phyloP scores from a whole-genome alignment of 352 stramenopile genomes.

The Hyphochytrium catenoides region DNA sequence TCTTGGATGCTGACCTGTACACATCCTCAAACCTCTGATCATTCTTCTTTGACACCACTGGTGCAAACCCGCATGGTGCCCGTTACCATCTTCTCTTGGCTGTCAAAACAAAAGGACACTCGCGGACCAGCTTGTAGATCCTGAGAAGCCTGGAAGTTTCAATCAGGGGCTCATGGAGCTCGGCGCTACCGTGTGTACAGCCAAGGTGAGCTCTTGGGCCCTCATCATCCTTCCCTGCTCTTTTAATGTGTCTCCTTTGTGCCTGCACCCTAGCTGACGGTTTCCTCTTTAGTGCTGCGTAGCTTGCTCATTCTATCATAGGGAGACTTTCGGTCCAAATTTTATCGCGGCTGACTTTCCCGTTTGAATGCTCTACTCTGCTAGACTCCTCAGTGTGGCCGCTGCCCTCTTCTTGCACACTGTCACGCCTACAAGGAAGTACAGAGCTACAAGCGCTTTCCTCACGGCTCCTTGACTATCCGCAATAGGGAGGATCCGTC shows the following conservation, averaged over 20 bases:
- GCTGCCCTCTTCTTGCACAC: conserved; percentile 27
- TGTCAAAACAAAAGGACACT: too few relatives aligned
- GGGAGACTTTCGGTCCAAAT: too few relatives aligned
- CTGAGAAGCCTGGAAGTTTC: conserved; percentile 55
- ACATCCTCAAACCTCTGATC: too few relatives aligned
- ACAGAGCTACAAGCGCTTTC: too few relatives aligned
- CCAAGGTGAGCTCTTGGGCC: conserved; percentile 11
- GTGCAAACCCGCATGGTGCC: too few relatives aligned
- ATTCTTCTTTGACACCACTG: too few relatives aligned
- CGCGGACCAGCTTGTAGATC: conserved; percentile 29
- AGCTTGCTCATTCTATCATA: neutral
- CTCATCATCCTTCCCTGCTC: conserved; percentile 11
- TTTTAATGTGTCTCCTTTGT: neutral
- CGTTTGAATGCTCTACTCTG: conserved; percentile 53
- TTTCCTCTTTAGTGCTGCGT: conserved; percentile 1
- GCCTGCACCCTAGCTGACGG: neutral
- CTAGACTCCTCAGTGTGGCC: conserved; percentile 36
- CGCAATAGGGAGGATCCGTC: too few relatives aligned
- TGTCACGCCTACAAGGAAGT: conserved; percentile 26
- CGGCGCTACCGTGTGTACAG: conserved; percentile 80
- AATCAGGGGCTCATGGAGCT: conserved; percentile 99
- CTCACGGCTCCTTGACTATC: too few relatives aligned
- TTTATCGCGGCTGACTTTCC: too few relatives aligned
- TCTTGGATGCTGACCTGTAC: too few relatives aligned
- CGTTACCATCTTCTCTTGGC: too few relatives aligned